These are phyloP conservation scores for Lolium multiflorum DNA, from an alignment of 176 grass and related monocot genomes.

Conservation along the genomic window DNA sequence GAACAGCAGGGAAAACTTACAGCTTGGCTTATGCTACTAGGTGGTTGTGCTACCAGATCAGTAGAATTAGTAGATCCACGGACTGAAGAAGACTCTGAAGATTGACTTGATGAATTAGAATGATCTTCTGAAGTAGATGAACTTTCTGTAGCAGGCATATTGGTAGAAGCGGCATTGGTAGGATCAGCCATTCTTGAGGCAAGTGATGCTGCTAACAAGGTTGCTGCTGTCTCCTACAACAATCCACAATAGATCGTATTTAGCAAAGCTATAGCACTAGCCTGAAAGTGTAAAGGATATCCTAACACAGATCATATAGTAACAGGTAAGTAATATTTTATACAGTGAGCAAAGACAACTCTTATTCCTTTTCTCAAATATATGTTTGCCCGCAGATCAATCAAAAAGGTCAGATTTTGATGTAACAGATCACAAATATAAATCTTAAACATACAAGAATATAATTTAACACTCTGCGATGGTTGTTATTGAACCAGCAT, in stretches of 20 bases:
- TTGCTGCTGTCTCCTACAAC: slow-evolving; percentile 74
- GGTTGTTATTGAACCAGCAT: neutral
- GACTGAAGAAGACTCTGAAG: slow-evolving; percentile 32
- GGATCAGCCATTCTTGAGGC: slow-evolving; percentile 61
- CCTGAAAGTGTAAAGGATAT: neutral
- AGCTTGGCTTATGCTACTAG: slow-evolving; percentile 37
- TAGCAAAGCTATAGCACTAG: slow-evolving; percentile 8
- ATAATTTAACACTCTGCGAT: neutral
- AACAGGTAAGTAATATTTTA: slow-evolving; percentile 20
- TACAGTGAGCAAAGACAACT: neutral
- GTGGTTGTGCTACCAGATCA: slow-evolving; percentile 36
- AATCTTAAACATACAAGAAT: slow-evolving; percentile 22
- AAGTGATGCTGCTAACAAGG: slow-evolving; percentile 79
- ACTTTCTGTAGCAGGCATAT: slow-evolving; percentile 40
- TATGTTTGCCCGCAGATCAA: neutral
- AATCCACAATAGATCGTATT: slow-evolving; percentile 17
- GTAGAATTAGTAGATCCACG: slow-evolving; percentile 48
- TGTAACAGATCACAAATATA: slow-evolving; percentile 4
- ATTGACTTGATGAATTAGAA: slow-evolving; percentile 63
- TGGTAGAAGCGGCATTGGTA: slow-evolving; percentile 33
- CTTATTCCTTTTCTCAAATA: slow-evolving; percentile 21
- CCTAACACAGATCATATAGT: slow-evolving; percentile 10
- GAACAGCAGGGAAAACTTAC: slow-evolving; percentile 49
- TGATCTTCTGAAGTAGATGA: slow-evolving; percentile 49
- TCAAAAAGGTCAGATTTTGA: neutral